Conservation (phyloP, 768 basidiomycete genomes). For the Dentipellis fragilis region DNA sequence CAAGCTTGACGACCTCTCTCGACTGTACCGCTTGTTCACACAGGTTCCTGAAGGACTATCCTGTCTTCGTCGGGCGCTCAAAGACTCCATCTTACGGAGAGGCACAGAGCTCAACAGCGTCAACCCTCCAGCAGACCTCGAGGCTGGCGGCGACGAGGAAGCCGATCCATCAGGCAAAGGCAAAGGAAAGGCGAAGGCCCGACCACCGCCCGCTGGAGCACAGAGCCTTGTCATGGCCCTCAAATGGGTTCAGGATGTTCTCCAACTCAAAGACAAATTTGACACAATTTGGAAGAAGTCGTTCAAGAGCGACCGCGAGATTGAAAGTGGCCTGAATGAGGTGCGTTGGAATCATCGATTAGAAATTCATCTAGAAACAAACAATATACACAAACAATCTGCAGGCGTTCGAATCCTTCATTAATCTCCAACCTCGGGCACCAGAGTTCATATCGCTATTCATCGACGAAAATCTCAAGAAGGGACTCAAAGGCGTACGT, state of each 20-base stretch:
- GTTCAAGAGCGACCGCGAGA: slow-evolving; percentile 60
- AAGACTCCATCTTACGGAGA: slow-evolving; percentile 59
- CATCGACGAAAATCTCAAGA: slow-evolving; percentile 92
- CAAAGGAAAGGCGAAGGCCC: slow-evolving; percentile 44
- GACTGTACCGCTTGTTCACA: slow-evolving; percentile 68
- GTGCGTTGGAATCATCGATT: slow-evolving; percentile 28
- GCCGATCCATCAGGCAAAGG: slow-evolving; percentile 27
- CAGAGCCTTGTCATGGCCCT: slow-evolving; percentile 56
- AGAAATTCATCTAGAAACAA: background rate
- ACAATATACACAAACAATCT: background rate
- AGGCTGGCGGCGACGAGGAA: slow-evolving; percentile 25
- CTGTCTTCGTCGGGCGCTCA: slow-evolving; percentile 54
- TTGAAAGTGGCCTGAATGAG: slow-evolving; percentile 80
- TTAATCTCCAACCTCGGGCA: slow-evolving; percentile 79
- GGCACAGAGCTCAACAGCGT: slow-evolving; percentile 74
- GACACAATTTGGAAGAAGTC: slow-evolving; percentile 63
- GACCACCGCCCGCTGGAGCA: slow-evolving; percentile 25
- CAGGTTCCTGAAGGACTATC: slow-evolving; percentile 59
- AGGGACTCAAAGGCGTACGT: slow-evolving; percentile 88
- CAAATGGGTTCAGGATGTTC: slow-evolving; percentile 88
- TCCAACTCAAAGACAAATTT: slow-evolving; percentile 88
- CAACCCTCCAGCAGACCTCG: slow-evolving; percentile 26
- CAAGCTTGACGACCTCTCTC: slow-evolving; percentile 63
- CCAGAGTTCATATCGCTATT: slow-evolving; percentile 95
- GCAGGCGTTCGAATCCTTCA: slow-evolving; percentile 87